Conservation (phyloP, 805 yeast genomes). For the Zygotorulaspora danielsina region DNA sequence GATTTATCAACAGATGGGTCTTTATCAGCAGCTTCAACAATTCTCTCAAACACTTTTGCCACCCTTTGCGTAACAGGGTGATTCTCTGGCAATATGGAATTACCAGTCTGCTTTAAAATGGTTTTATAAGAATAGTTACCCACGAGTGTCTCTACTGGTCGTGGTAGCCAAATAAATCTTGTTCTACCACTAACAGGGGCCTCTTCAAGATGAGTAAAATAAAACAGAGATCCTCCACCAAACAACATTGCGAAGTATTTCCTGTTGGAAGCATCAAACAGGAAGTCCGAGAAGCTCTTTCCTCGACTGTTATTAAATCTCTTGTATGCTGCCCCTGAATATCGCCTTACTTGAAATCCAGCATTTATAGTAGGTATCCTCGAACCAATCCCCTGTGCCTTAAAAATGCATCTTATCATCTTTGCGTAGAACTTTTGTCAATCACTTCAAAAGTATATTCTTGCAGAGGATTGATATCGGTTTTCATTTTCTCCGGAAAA, state of each 20-base stretch:
- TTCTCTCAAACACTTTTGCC: slow-evolving; percentile 54
- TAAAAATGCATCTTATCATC: too few species aligned
- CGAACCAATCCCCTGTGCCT: too few species aligned
- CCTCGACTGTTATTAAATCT: slow-evolving; percentile 22
- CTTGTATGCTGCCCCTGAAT: slow-evolving; percentile 16
- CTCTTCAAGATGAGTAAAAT: slow-evolving; percentile 56
- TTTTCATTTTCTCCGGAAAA: too few species aligned
- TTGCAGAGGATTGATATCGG: too few species aligned
- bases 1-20: slow-evolving; percentile 36
- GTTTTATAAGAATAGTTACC: slow-evolving; percentile 65
- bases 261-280: slow-evolving; percentile 31
- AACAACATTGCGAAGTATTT: slow-evolving; percentile 34
- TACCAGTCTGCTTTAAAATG: slow-evolving; percentile 50
- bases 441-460: too few species aligned
- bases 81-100: slow-evolving; percentile 52
- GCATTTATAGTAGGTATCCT: too few species aligned
- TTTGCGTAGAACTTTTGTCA: too few species aligned
- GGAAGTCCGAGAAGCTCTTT: slow-evolving; percentile 10
- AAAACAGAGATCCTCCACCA: slow-evolving; percentile 38
- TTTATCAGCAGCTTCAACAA: slow-evolving; percentile 55
- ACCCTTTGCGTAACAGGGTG: slow-evolving; percentile 61
- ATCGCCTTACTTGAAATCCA: slow-evolving; percentile 3
- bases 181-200: slow-evolving; percentile 78
- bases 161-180: slow-evolving; percentile 69
- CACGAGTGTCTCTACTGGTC: slow-evolving; percentile 54